These are phyloP conservation scores for Hura crepitans DNA, from an alignment of 441 rosid genomes.

Conservation along the genomic window DNA sequence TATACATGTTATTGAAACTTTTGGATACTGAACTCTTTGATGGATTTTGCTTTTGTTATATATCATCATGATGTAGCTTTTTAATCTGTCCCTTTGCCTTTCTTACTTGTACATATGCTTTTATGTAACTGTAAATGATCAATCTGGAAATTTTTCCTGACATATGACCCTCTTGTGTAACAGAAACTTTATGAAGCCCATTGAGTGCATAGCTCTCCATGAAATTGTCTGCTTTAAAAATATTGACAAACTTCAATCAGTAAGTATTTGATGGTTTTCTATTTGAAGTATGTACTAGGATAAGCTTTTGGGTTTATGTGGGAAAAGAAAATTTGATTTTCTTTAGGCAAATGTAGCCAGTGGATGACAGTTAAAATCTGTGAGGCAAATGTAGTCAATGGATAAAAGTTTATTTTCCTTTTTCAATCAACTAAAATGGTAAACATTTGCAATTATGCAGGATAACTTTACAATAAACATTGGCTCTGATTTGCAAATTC, in stretches of 20 bases:
- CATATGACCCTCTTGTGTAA: slow-evolving; percentile 25
- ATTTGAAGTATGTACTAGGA: slow-evolving; percentile 9
- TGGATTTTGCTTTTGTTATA: neutral
- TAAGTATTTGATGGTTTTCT: slow-evolving; percentile 36
- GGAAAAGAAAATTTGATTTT: neutral
- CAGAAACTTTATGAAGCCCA: slow-evolving; percentile 76
- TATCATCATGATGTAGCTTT: neutral
- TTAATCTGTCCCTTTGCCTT: neutral
- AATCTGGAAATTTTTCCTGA: slow-evolving; percentile 8
- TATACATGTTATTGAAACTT: neutral
- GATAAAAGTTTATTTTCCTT: too few species aligned
- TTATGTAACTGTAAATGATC: neutral
- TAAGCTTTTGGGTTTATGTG: neutral
- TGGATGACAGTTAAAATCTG: neutral
- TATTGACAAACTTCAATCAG: slow-evolving; percentile 66
- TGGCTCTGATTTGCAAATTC: too few species aligned
- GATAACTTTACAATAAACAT: too few species aligned
- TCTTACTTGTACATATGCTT: neutral
- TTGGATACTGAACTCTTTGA: neutral
- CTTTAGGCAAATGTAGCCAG: neutral
- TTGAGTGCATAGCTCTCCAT: slow-evolving; percentile 64
- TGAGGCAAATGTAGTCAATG: too few species aligned
- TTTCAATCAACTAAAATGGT: neutral
- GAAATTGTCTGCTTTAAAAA: slow-evolving; percentile 78
- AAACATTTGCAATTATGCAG: neutral